Base-by-base conservation (phyloP, 345 rosid genomes). In the Cardamine resedifolia region DNA sequence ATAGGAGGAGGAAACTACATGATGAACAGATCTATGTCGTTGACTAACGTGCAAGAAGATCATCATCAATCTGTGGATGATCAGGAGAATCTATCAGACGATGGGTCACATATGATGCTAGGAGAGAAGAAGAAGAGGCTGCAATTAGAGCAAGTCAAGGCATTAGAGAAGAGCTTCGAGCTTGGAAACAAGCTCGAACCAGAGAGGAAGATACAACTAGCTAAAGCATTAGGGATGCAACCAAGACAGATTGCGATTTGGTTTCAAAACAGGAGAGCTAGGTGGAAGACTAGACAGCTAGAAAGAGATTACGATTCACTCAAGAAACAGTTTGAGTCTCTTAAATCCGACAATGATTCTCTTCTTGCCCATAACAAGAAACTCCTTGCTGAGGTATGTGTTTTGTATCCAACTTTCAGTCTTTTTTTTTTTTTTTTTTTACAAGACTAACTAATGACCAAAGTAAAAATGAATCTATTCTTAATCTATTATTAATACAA, bases 71-170 rank as follows among this genome's bases (percentile, higher is more conserved):
- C 75, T 26, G 33, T 69, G 15, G 76, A 64, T 48, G 80, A n/a
- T n/a, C n/a, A 77, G 28, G 93, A 87, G 66, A 91, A 90, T 15
- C 81, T 85, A 58, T 90, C 93, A 6, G 96, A 90, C 68, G 96
- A 90, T 80, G 90, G 87, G 64, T 82, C 87, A 15, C 88, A 88
- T 51, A 68, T 63, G 70, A 64, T 78, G 10, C 66, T 77, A 16
- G 89, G 88, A 44, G 93, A 88, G 87, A 88, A 82, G 83, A 88
- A 86, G 82, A 88, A 82, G 87, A 86, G 93, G 82, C 79, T 88
- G 27, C 85, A 82, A 69, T 20, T 80, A 64, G 90, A 86, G 68
- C 93, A 88, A 74, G 93, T 86, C 33, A 86, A 81, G 84, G 88
- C 87, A 24, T 78, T 86, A 4, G 93, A 88, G 79, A 88, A 81